A percentile compares a stretch with the other conserved stretches of the same genome.
Evolutionary conservation across 306 rosid genomes (phyloP).

Genomic region (Calophaca sinica): DNA sequence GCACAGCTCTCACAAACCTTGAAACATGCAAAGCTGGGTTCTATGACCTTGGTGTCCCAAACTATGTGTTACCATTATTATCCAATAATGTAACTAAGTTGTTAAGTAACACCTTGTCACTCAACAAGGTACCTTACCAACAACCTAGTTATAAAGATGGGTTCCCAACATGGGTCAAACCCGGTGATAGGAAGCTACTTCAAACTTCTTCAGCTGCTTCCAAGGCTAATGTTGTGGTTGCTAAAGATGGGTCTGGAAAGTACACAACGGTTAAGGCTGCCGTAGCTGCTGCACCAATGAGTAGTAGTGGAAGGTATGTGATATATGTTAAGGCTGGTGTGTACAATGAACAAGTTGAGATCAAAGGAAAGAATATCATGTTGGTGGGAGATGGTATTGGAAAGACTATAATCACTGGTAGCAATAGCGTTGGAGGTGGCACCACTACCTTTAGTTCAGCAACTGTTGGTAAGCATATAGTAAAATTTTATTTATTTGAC

Average conservation of each 20-base stretch:
- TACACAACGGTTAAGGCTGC: slow-evolving; percentile 64
- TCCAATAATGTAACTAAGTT: too few species aligned
- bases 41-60: too few species aligned
- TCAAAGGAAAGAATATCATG: slow-evolving; percentile 60
- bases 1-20: too few species aligned
- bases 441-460: slow-evolving; percentile 74
- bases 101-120: too few species aligned
- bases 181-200: slow-evolving; percentile 64
- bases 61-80: too few species aligned
- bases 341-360: slow-evolving; percentile 67
- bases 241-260: slow-evolving; percentile 29
- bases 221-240: slow-evolving; percentile 64
- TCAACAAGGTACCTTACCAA: too few species aligned
- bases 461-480: slow-evolving; percentile 68
- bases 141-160: too few species aligned
- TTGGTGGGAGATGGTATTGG: slow-evolving; percentile 62
- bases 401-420: too few species aligned
- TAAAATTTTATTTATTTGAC: too few species aligned
- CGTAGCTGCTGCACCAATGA: slow-evolving; percentile 49
- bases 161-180: too few species aligned
- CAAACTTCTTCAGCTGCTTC: slow-evolving; percentile 59
- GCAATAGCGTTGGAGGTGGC: too few species aligned
- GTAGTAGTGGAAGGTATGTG: slow-evolving; percentile 67
- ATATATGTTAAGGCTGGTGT: slow-evolving; percentile 74
- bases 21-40: too few species aligned